Conservation (phyloP, 2,329 filamentous ascomycete species). For the Paraconiothyrium brasiliense region DNA sequence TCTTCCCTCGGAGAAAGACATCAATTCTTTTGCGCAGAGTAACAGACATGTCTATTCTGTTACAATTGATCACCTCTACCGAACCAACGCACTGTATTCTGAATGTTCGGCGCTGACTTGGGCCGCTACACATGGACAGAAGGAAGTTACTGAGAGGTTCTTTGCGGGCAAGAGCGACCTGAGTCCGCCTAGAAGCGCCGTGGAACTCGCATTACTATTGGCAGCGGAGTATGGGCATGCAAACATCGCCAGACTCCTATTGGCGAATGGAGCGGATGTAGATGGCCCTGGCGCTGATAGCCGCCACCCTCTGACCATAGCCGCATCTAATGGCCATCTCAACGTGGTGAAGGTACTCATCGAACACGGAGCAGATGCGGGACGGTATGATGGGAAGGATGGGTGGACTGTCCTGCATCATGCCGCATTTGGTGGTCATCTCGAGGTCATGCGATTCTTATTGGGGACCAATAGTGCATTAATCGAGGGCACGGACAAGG, state of each 20-base stretch:
- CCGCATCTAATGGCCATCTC: neutral
- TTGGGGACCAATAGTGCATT: neutral
- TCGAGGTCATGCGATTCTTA: neutral
- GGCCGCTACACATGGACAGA: neutral
- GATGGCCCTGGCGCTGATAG: neutral
- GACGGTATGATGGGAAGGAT: neutral
- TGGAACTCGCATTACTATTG: neutral
- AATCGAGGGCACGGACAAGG: neutral
- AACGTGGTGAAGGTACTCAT: neutral
- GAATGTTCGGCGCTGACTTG: neutral
- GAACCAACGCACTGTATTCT: neutral
- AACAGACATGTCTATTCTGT: neutral
- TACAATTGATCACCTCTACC: neutral
- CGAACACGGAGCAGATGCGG: neutral
- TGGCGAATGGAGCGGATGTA: neutral
- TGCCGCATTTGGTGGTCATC: neutral
- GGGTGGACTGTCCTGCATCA: neutral
- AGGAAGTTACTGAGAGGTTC: neutral
- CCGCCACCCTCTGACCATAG: neutral
- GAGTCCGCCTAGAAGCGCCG: neutral
- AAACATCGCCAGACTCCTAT: neutral
- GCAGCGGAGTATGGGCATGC: neutral
- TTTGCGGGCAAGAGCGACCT: neutral
- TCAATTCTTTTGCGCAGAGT: neutral
- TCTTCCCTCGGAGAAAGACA: neutral